A percentile compares a stretch with the other conserved stretches of the same genome.
phyloP scores from a whole-genome alignment of 257 asterid species.

The Forsythia viridissima region DNA sequence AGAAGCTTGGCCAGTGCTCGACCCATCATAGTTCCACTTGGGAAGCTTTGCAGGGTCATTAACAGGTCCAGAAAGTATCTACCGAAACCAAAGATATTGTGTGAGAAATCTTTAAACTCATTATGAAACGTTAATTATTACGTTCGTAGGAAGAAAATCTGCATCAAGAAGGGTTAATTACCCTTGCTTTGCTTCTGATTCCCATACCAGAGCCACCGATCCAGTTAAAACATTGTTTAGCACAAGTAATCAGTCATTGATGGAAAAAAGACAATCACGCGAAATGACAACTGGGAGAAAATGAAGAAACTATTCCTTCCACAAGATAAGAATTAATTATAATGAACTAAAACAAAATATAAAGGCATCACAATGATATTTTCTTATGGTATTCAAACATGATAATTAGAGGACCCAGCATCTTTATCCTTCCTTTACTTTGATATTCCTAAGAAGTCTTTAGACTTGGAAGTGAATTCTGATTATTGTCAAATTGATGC shows the following conservation, averaged over 20 bases:
- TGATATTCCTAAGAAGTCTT: too few relatives aligned
- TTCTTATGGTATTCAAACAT: too few relatives aligned
- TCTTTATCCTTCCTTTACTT: too few relatives aligned
- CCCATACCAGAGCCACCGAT: slow-evolving; percentile 95
- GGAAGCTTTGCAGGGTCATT: slow-evolving; percentile 78
- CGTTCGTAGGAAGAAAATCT: background rate
- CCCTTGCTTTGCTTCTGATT: slow-evolving; percentile 92
- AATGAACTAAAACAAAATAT: too few relatives aligned
- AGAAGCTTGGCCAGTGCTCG: slow-evolving; percentile 95
- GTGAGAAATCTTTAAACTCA: background rate
- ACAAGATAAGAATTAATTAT: too few relatives aligned
- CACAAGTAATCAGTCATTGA: background rate
- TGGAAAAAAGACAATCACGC: background rate
- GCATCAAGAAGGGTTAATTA: slow-evolving; percentile 23
- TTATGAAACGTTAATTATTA: background rate
- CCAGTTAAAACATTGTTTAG: slow-evolving; percentile 41
- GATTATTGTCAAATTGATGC: too few relatives aligned
- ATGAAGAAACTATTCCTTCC: too few relatives aligned
- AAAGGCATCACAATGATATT: too few relatives aligned
- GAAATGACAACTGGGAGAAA: too few relatives aligned
- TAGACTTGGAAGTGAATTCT: too few relatives aligned
- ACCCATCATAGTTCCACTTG: slow-evolving; percentile 94
- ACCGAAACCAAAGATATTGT: slow-evolving; percentile 6
- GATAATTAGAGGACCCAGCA: too few relatives aligned
- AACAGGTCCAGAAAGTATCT: slow-evolving; percentile 75